Evolutionary conservation across 257 asterid genomes (phyloP).

Genomic region (Haberlea rhodopensis): DNA sequence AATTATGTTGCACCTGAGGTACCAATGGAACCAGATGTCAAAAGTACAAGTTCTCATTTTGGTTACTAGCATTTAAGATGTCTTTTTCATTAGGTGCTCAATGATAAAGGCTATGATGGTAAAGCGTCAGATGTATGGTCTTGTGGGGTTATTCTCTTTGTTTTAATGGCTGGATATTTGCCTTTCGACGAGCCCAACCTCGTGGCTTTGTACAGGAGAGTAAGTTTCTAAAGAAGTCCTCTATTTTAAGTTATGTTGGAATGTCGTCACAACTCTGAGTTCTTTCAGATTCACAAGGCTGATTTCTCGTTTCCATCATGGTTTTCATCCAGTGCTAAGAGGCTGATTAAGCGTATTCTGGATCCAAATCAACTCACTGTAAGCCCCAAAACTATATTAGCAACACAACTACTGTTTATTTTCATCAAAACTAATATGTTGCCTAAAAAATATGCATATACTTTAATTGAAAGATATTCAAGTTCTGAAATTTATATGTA

Average conservation of each 20-base stretch:
- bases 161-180: conserved; percentile 73
- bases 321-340: conserved; percentile 65
- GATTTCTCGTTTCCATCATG: conserved; percentile 65
- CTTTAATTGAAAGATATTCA: neutral
- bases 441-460: too few relatives aligned
- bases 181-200: conserved; percentile 77
- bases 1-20: conserved; percentile 93
- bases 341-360: conserved; percentile 56
- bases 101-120: conserved; percentile 77
- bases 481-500: conserved; percentile 11
- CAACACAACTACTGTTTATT: too few relatives aligned
- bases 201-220: conserved; percentile 50
- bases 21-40: conserved; percentile 21
- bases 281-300: conserved; percentile 57
- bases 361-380: conserved; percentile 75
- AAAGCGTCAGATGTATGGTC: conserved; percentile 83
- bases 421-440: too few relatives aligned
- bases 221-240: conserved; percentile 30
- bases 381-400: conserved; percentile 29
- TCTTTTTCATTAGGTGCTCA: conserved; percentile 48
- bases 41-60: conserved; percentile 19
- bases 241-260: conserved; percentile 12
- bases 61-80: conserved; percentile 26
- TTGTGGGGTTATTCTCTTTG: conserved; percentile 84
- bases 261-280: conserved; percentile 20